These are phyloP conservation scores for Yarrowia sp. DNA, from an alignment of 805 yeast species.

Conservation along the genomic window DNA sequence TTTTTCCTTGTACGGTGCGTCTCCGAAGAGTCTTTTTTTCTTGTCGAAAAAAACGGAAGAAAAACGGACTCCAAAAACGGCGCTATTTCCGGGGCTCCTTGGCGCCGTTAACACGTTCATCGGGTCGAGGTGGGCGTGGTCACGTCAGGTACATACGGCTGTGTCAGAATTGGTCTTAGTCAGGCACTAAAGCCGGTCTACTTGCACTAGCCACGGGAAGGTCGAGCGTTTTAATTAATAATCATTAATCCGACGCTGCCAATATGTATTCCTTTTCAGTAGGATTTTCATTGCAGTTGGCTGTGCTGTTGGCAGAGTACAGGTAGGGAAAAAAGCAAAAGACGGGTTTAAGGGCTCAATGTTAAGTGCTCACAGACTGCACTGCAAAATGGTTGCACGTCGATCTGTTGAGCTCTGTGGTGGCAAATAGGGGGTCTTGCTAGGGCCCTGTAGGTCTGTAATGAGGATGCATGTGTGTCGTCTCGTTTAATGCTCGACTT, in stretches of 20 bases:
- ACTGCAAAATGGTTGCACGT: too few relatives aligned
- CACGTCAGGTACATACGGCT: not conserved
- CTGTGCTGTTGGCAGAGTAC: not conserved
- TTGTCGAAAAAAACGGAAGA: too few relatives aligned
- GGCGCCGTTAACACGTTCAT: not conserved
- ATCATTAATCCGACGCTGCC: not conserved
- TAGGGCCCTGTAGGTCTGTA: too few relatives aligned
- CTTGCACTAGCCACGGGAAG: too few relatives aligned
- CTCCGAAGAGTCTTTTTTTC: not conserved
- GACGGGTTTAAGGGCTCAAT: not conserved
- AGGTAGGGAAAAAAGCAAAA: not conserved
- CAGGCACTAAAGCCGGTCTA: not conserved
- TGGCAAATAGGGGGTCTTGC: too few relatives aligned
- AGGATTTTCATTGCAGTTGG: slow-evolving; percentile 8
- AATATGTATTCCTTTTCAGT: not conserved
- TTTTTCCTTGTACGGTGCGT: not conserved
- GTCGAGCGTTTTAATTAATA: too few relatives aligned
- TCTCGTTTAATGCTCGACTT: too few relatives aligned
- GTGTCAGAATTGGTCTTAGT: not conserved
- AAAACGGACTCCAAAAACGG: not conserved
- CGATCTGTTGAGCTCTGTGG: not conserved
- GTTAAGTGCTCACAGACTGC: too few relatives aligned
- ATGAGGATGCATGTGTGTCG: too few relatives aligned
- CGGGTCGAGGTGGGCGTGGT: not conserved
- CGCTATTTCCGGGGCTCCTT: not conserved